phyloP scores from a whole-genome alignment of 179 eudicot genomes.

The Beta corolliflora region DNA sequence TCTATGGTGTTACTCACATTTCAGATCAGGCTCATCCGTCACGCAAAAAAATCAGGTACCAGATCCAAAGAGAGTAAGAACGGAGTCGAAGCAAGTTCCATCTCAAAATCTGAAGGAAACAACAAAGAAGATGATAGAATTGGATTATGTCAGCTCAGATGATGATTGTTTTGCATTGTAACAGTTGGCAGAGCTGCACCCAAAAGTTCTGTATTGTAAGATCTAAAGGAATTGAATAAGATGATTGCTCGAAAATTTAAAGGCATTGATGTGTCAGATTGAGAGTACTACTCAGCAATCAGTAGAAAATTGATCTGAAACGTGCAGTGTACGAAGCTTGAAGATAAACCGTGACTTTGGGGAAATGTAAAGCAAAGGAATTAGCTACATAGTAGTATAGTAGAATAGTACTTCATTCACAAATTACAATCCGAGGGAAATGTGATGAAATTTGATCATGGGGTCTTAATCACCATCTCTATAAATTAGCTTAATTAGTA shows the following conservation, averaged over 20 bases:
- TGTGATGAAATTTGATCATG: too few relatives aligned
- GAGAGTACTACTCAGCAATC: background rate
- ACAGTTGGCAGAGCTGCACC: background rate
- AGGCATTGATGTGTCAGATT: background rate
- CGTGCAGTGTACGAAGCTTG: background rate
- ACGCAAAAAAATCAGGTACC: conserved; percentile 39
- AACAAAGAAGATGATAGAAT: conserved; percentile 73
- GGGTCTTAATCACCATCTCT: too few relatives aligned
- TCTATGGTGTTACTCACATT: conserved; percentile 6
- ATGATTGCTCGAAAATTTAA: background rate
- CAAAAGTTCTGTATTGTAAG: background rate
- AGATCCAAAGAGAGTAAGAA: conserved; percentile 60
- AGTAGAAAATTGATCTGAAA: background rate
- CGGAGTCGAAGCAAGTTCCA: conserved; percentile 39
- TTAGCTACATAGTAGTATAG: background rate
- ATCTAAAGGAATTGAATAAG: background rate
- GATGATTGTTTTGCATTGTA: conserved; percentile 52
- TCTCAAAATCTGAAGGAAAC: conserved; percentile 42
- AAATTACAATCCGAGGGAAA: background rate
- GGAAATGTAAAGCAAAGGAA: background rate
- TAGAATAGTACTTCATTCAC: background rate
- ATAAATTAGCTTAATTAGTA: too few relatives aligned
- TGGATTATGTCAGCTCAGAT: conserved; percentile 80
- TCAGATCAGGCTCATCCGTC: conserved; percentile 43
- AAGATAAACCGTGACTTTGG: background rate